Evolutionary conservation across 805 yeast species (phyloP).

Genomic region (Metschnikowia koreensis): DNA sequence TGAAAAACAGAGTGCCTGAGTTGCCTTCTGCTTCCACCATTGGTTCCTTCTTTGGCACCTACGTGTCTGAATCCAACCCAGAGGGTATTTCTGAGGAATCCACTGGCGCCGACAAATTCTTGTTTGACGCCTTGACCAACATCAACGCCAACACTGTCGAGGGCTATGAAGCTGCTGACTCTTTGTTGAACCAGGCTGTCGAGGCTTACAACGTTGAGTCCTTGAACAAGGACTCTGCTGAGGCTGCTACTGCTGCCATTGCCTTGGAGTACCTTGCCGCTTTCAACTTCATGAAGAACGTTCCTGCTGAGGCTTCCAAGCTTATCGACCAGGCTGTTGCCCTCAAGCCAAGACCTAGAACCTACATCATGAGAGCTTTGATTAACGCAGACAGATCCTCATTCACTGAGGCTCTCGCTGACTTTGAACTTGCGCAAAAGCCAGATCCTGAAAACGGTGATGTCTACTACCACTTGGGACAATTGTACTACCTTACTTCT

Average conservation of each 20-base stretch:
- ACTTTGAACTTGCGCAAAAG: slow-evolving; percentile 69
- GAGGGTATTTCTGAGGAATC: slow-evolving; percentile 49
- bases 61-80: slow-evolving; percentile 53
- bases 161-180: slow-evolving; percentile 62
- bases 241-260: slow-evolving; percentile 51
- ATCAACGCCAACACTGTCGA: slow-evolving; percentile 51
- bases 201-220: slow-evolving; percentile 39
- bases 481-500: slow-evolving; percentile 77
- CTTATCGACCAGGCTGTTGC: slow-evolving; percentile 65
- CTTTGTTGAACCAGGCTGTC: slow-evolving; percentile 58
- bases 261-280: slow-evolving; percentile 85
- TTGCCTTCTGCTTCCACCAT: slow-evolving; percentile 83
- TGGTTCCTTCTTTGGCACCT: slow-evolving; percentile 87
- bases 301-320: slow-evolving; percentile 59
- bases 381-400: slow-evolving; percentile 78
- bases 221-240: slow-evolving; percentile 33
- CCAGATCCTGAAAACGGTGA: slow-evolving; percentile 74
- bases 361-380: slow-evolving; percentile 79
- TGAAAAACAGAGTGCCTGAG: slow-evolving; percentile 48
- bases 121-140: slow-evolving; percentile 63
- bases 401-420: slow-evolving; percentile 54
- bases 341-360: slow-evolving; percentile 72
- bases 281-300: slow-evolving; percentile 77
- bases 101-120: slow-evolving; percentile 61
- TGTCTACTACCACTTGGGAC: slow-evolving; percentile 91